Conservation (phyloP, 306 rosid species). For the Prinsepia uniflora region DNA sequence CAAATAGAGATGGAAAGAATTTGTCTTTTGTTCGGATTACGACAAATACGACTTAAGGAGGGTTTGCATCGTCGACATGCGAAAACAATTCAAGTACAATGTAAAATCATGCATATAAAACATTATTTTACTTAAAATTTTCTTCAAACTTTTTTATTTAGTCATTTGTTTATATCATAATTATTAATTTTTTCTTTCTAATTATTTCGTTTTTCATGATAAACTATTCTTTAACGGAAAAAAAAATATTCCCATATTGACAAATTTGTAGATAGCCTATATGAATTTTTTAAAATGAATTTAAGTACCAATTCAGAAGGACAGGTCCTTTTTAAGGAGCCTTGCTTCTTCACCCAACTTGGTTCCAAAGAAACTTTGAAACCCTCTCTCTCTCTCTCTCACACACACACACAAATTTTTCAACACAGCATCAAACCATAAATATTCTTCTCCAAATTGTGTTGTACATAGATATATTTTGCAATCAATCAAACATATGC, state of each 20-base stretch:
- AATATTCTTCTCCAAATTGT: not conserved
- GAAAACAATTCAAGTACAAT: not conserved
- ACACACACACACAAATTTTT: too few relatives aligned
- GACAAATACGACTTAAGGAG: too few relatives aligned
- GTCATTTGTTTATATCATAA: not conserved
- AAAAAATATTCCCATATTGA: constrained; percentile 21
- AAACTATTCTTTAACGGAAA: not conserved
- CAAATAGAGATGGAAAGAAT: too few relatives aligned
- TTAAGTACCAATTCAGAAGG: constrained; percentile 1
- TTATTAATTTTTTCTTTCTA: not conserved
- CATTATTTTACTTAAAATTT: not conserved
- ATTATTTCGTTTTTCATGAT: not conserved
- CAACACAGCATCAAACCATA: too few relatives aligned
- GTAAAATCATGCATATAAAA: not conserved
- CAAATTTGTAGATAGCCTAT: constrained; percentile 11
- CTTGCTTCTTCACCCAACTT: constrained; percentile 14
- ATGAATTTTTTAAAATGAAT: not conserved
- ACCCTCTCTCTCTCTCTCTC: too few relatives aligned
- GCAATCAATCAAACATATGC: not conserved
- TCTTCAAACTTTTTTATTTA: not conserved
- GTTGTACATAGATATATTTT: not conserved
- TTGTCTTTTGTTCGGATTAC: too few relatives aligned
- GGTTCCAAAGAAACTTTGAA: constrained; percentile 24
- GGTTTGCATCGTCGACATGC: too few relatives aligned
- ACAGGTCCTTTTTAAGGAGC: constrained; percentile 29